Percentiles rank a stretch among this genome's conserved stretches.
These are phyloP conservation scores for Gentiana dahurica DNA, from an alignment of 257 asterid genomes.

Conservation along the genomic window DNA sequence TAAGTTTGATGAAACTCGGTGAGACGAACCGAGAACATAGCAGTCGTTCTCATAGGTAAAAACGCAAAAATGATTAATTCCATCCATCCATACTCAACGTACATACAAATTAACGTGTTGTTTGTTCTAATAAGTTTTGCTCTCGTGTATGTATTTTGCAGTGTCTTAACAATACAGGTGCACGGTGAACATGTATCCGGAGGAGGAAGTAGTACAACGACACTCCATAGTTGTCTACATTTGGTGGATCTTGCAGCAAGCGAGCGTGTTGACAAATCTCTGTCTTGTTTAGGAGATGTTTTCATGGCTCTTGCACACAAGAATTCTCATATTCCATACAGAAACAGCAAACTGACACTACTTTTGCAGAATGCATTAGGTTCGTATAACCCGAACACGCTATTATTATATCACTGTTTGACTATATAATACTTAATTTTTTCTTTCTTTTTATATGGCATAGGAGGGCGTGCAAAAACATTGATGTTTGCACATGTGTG, in stretches of 20 bases:
- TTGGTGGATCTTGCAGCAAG: constrained; percentile 96
- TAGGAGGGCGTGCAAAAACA: constrained; percentile 78
- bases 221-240: constrained; percentile 61
- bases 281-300: constrained; percentile 77
- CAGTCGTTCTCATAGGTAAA: constrained; percentile 83
- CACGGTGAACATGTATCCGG: constrained; percentile 63
- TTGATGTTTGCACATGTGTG: constrained; percentile 41
- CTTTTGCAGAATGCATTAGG: constrained; percentile 90
- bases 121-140: not conserved
- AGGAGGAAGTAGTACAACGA: constrained; percentile 58
- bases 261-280: constrained; percentile 73
- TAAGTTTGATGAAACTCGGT: constrained; percentile 52
- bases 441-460: constrained; percentile 4
- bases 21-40: constrained; percentile 53
- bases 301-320: constrained; percentile 85
- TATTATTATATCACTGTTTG: not conserved
- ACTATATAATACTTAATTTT: not conserved
- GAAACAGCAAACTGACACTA: constrained; percentile 86
- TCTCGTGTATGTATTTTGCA: constrained; percentile 14
- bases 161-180: constrained; percentile 72
- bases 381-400: constrained; percentile 11
- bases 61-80: not conserved
- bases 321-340: constrained; percentile 68
- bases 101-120: not conserved
- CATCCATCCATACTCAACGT: not conserved